phyloP scores from a whole-genome alignment of 2,329 filamentous ascomycete genomes.

The Mariannaea sp. region DNA sequence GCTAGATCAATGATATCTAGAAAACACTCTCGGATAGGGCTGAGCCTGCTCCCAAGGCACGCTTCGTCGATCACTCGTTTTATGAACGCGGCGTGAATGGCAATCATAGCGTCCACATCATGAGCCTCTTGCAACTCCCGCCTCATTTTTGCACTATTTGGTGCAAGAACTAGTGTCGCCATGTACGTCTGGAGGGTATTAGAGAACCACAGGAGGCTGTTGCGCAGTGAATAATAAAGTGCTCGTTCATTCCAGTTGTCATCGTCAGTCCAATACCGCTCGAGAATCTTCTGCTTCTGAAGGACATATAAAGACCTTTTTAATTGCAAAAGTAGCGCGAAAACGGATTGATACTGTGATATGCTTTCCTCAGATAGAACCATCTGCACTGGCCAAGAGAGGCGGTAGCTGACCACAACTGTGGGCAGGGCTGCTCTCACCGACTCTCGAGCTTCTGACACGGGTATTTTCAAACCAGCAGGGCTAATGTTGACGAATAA shows the following conservation, averaged over 20 bases:
- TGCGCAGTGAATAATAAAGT: constrained; percentile 65
- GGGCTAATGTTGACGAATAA: constrained; percentile 62
- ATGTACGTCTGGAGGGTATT: constrained; percentile 77
- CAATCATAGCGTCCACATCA: constrained; percentile 83
- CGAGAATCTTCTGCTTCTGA: constrained; percentile 56
- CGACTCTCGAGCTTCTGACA: constrained; percentile 57
- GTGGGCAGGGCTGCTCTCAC: constrained; percentile 62
- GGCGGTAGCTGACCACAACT: constrained; percentile 69
- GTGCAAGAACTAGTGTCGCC: constrained; percentile 71
- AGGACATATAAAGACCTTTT: constrained; percentile 72
- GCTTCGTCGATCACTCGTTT: constrained; percentile 68
- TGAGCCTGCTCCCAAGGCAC: constrained; percentile 69
- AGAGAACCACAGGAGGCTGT: constrained; percentile 77
- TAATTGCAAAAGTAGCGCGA: constrained; percentile 77
- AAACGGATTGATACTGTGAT: constrained; percentile 70
- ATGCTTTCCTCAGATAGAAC: constrained; percentile 71
- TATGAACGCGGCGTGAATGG: constrained; percentile 67
- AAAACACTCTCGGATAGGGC: constrained; percentile 72
- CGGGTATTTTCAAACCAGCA: constrained; percentile 47
- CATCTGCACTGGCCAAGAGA: constrained; percentile 71
- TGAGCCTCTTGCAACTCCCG: constrained; percentile 61
- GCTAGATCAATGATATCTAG: constrained; percentile 78
- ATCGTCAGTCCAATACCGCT: constrained; percentile 46
- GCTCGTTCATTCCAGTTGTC: constrained; percentile 50
- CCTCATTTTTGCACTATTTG: constrained; percentile 61